Percentiles rank a stretch among this genome's conserved stretches.
Evolutionary conservation across 1,139 yeast species (phyloP).

Genomic region (Debaryomyces robertsiae): DNA sequence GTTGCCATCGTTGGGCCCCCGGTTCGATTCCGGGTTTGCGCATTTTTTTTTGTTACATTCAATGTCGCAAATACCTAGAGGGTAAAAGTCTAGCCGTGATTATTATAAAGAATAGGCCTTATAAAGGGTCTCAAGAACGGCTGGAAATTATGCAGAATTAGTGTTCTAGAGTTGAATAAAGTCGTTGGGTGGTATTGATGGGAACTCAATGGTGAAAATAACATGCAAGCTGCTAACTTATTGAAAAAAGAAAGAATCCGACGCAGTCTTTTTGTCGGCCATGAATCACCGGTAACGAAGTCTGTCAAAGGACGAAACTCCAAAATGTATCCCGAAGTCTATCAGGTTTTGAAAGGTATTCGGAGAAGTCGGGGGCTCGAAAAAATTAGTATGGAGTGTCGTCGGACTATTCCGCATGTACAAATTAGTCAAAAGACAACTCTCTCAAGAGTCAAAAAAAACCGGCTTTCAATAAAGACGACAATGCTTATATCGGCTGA

Average conservation of each 20-base stretch:
- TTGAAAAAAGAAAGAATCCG: constrained; percentile 30
- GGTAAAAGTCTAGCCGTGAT: constrained; percentile 4
- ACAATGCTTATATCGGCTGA: constrained; percentile 46
- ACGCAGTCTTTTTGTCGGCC: constrained; percentile 40
- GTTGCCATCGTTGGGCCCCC: constrained; percentile 17
- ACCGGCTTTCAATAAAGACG: constrained; percentile 42
- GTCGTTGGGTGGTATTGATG: no score
- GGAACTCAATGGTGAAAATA: background rate
- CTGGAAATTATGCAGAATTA: no score
- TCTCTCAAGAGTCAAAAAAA: constrained; percentile 58
- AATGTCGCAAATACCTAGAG: no score
- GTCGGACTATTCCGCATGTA: constrained; percentile 76
- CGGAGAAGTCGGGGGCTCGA: constrained; percentile 30
- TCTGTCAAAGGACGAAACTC: constrained; percentile 41
- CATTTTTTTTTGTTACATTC: constrained; percentile 9
- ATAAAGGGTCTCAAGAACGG: no score
- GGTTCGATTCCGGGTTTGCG: constrained; percentile 19
- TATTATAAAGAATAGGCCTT: no score
- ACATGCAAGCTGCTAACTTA: constrained; percentile 4
- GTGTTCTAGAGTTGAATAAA: no score
- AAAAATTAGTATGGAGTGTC: constrained; percentile 63
- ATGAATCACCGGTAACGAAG: constrained; percentile 39
- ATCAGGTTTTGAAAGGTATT: constrained; percentile 32
- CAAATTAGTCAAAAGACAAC: constrained; percentile 90
- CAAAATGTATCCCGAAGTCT: constrained; percentile 37